Percentiles rank a stretch among this genome's conserved stretches.
Conservation (phyloP, 2,329 filamentous ascomycete species). For the Phialemonium atrogriseum region DNA sequence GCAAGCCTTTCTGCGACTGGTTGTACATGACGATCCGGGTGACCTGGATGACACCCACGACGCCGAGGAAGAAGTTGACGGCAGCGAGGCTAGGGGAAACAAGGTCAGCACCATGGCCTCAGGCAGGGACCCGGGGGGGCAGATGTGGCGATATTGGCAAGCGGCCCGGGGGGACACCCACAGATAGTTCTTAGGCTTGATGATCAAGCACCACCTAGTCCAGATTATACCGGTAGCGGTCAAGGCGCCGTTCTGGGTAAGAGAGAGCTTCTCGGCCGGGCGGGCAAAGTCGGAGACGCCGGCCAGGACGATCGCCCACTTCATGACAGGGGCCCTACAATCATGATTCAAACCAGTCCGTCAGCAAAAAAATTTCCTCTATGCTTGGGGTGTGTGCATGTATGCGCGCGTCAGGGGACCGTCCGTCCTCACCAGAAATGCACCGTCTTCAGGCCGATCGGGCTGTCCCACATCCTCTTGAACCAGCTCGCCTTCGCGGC, state of each 20-base stretch:
- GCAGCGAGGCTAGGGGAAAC: constrained; percentile 61
- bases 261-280: constrained; percentile 83
- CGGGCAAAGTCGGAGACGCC: constrained; percentile 87
- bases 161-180: constrained; percentile 34
- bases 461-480: constrained; percentile 76
- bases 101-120: background rate
- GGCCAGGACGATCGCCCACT: constrained; percentile 88
- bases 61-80: constrained; percentile 96
- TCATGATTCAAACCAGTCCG: background rate
- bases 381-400: background rate
- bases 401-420: background rate
- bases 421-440: constrained; percentile 77
- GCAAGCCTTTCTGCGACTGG: constrained; percentile 45
- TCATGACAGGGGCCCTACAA: constrained; percentile 86
- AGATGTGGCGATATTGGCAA: background rate
- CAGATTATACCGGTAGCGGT: constrained; percentile 91
- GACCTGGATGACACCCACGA: constrained; percentile 78
- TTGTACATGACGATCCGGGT: constrained; percentile 65
- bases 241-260: constrained; percentile 86
- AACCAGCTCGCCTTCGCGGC: constrained; percentile 48
- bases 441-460: constrained; percentile 81
- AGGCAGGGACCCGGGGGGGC: too few relatives aligned
- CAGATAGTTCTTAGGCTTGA: constrained; percentile 88
- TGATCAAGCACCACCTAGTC: constrained; percentile 98
- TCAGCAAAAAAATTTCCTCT: background rate